A percentile compares a stretch with the other conserved stretches of the same genome.
phyloP scores from a whole-genome alignment of 805 yeast genomes.

The Starmerella vaccinii region DNA sequence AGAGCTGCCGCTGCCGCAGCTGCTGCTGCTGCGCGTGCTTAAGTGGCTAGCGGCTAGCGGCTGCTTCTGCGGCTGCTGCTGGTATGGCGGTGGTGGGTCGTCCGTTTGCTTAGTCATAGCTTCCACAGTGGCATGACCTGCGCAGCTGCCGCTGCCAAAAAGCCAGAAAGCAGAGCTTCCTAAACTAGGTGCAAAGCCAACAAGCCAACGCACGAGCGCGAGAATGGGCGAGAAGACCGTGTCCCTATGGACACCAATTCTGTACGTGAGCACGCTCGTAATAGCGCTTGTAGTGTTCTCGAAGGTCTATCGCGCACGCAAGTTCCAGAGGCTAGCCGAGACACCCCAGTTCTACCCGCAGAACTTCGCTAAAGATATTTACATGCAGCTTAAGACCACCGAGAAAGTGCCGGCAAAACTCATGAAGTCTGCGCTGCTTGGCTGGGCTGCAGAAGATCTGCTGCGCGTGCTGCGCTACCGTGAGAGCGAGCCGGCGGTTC shows the following conservation, averaged over 20 bases:
- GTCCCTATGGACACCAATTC: conserved; percentile 31
- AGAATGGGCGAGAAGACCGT: conserved; percentile 19
- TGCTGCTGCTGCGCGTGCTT: no score
- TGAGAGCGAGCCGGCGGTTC: conserved; percentile 63
- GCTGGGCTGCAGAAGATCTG: conserved; percentile 78
- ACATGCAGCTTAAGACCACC: conserved; percentile 45
- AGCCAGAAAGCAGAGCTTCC: neutral
- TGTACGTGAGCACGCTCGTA: conserved; percentile 61
- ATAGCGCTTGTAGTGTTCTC: conserved; percentile 61
- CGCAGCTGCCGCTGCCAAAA: neutral
- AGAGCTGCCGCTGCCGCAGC: no score
- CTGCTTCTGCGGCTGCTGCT: no score
- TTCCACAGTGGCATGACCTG: conserved; percentile 33
- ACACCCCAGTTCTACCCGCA: conserved; percentile 62
- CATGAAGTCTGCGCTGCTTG: conserved; percentile 54
- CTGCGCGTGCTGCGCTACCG: conserved; percentile 73
- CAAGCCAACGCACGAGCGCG: neutral
- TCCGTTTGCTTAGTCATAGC: neutral
- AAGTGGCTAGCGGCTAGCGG: no score
- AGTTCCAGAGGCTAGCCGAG: conserved; percentile 42
- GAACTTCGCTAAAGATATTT: conserved; percentile 56
- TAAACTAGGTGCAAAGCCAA: neutral
- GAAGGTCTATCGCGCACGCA: conserved; percentile 51
- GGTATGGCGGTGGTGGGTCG: no score
- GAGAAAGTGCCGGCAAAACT: conserved; percentile 66